phyloP scores from a whole-genome alignment of 2,329 filamentous ascomycete genomes.

The Lachnellula hyalina region DNA sequence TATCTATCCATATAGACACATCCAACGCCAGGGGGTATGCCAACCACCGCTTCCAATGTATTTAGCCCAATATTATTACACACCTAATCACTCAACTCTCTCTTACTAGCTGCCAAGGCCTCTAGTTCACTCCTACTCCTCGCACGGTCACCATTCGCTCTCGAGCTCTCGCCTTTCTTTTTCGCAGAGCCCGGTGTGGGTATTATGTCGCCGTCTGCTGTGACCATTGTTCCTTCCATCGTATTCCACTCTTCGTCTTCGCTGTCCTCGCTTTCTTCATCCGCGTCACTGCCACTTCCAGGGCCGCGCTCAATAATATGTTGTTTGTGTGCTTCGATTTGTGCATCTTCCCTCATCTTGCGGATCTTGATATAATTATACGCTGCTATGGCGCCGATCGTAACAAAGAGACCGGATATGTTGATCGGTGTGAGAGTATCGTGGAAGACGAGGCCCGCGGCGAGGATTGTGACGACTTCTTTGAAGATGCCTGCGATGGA shows the following conservation, averaged over 20 bases:
- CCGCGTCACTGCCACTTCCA: constrained; percentile 19
- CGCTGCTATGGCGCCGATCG: constrained; percentile 75
- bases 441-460: constrained; percentile 81
- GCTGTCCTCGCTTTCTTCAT: constrained; percentile 16
- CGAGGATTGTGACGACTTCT: constrained; percentile 92
- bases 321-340: constrained; percentile 40
- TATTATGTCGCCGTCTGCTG: constrained; percentile 28
- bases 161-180: constrained; percentile 13
- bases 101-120: constrained; percentile 17
- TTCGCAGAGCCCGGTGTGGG: constrained; percentile 13
- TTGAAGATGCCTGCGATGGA: constrained; percentile 99
- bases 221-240: constrained; percentile 22
- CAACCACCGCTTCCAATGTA: not conserved
- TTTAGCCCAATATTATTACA: not conserved
- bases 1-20: not conserved
- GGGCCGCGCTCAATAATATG: constrained; percentile 9
- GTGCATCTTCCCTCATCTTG: constrained; percentile 79
- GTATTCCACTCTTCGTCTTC: constrained; percentile 26
- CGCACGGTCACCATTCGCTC: not conserved
- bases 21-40: not conserved
- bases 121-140: constrained; percentile 2
- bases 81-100: constrained; percentile 17
- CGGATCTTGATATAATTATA: constrained; percentile 95
- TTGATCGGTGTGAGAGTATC: constrained; percentile 86
- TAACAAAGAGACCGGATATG: constrained; percentile 78